Percentiles rank a stretch among this genome's conserved stretches.
These are phyloP conservation scores for Tilletia horrida DNA, from an alignment of 1,284 basidiomycete genomes.

Conservation along the genomic window DNA sequence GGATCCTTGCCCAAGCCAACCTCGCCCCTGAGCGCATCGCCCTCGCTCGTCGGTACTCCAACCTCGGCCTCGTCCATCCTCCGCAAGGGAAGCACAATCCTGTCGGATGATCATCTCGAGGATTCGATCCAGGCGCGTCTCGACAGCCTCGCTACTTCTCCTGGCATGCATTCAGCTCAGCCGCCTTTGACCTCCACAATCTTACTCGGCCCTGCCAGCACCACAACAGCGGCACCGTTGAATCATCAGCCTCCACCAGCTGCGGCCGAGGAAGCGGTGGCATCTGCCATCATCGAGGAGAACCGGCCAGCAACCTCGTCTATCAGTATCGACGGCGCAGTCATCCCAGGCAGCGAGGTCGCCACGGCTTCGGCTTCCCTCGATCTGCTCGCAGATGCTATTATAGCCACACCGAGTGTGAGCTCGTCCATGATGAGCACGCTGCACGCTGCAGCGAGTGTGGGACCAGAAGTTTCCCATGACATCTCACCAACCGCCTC, in stretches of 20 bases:
- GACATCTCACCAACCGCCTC: background rate
- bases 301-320: slow-evolving; percentile 14
- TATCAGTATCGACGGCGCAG: slow-evolving; percentile 19
- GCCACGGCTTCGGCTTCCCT: slow-evolving; percentile 6
- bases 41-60: background rate
- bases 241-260: background rate
- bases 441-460: background rate
- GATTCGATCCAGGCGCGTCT: background rate
- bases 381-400: slow-evolving; percentile 1
- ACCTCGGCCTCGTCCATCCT: too few relatives aligned
- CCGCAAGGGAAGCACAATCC: too few relatives aligned
- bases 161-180: background rate
- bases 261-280: background rate
- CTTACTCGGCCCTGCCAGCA: too few relatives aligned
- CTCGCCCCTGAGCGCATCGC: background rate
- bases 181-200: too few relatives aligned
- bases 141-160: background rate
- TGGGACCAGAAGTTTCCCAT: background rate
- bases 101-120: too few relatives aligned
- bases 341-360: slow-evolving; percentile 14
- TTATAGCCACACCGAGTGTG: background rate
- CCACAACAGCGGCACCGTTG: too few relatives aligned
- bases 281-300: background rate
- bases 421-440: background rate
- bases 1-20: background rate